Evolutionary conservation across 306 rosid species (phyloP).

Genomic region (Parietaria judaica): DNA sequence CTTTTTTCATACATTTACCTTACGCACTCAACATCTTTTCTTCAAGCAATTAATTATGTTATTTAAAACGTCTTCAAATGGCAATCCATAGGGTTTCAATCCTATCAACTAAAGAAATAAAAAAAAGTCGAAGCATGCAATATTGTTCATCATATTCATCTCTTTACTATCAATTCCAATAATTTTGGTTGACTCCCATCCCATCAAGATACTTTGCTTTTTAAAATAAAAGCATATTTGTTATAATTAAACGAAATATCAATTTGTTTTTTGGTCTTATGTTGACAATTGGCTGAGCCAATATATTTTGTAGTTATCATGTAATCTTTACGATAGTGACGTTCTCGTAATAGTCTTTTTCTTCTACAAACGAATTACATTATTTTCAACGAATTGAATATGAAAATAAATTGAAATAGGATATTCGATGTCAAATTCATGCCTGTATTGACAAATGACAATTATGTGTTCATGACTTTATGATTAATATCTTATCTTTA

Average conservation of each 20-base stretch:
- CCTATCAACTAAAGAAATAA: not conserved
- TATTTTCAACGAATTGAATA: too few relatives aligned
- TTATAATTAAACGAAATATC: not conserved
- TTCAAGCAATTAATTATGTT: constrained; percentile 1
- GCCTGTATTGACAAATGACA: too few relatives aligned
- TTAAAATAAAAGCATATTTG: not conserved
- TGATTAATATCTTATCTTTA: too few relatives aligned
- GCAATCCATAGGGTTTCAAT: not conserved
- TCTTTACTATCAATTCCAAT: not conserved
- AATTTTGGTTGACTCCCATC: constrained; percentile 5
- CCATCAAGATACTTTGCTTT: constrained; percentile 5
- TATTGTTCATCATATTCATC: not conserved
- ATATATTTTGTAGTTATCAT: not conserved
- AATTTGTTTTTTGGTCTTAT: not conserved
- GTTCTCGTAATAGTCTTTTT: too few relatives aligned
- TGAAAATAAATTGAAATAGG: too few relatives aligned
- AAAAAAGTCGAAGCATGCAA: constrained; percentile 3
- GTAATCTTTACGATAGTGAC: not conserved
- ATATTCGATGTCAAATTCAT: too few relatives aligned
- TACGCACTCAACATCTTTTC: not conserved
- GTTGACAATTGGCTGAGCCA: not conserved
- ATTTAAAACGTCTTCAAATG: constrained; percentile 1
- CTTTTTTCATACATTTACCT: not conserved
- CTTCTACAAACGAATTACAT: too few relatives aligned
- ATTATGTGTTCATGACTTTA: too few relatives aligned